phyloP scores from a whole-genome alignment of 495 filamentous ascomycete species.

The Aspergillus panamensis region DNA sequence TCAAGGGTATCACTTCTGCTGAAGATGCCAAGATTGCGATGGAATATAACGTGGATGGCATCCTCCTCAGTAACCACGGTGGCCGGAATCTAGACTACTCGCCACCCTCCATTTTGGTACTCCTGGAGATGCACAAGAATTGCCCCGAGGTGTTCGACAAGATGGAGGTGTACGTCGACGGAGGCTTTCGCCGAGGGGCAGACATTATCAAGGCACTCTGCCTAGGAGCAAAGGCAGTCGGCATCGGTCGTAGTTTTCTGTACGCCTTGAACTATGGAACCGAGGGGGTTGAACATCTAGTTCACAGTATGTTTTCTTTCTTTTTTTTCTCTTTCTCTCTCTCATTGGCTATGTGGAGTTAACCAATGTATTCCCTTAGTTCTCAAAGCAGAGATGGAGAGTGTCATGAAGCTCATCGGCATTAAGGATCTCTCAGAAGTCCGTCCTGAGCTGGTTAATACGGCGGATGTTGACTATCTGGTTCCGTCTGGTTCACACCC shows the following conservation, averaged over 20 bases:
- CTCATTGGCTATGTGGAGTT: not conserved
- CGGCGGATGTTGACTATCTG: constrained; percentile 12
- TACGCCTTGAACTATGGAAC: constrained; percentile 48
- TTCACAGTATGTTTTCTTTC: constrained; percentile 3
- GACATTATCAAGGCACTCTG: constrained; percentile 68
- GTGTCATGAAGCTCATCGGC: constrained; percentile 11
- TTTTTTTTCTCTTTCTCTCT: not conserved
- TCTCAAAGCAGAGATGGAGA: constrained; percentile 14
- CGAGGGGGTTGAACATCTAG: constrained; percentile 15
- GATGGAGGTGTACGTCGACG: constrained; percentile 65
- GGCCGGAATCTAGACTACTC: constrained; percentile 60
- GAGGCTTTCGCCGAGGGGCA: constrained; percentile 58
- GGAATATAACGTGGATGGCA: constrained; percentile 54
- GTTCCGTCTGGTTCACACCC: constrained; percentile 7
- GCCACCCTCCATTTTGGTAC: constrained; percentile 53
- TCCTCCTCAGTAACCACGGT: constrained; percentile 68
- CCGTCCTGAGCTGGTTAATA: constrained; percentile 14
- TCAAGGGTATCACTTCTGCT: constrained; percentile 63
- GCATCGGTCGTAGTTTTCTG: constrained; percentile 56
- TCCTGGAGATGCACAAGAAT: constrained; percentile 60
- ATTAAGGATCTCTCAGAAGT: constrained; percentile 12
- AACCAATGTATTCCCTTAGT: constrained; percentile 1
- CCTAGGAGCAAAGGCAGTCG: constrained; percentile 59
- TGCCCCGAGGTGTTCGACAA: constrained; percentile 60
- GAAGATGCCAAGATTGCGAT: constrained; percentile 57